Percentiles rank a stretch among this genome's conserved stretches.
These are phyloP conservation scores for Psilocybe mexicana DNA, from an alignment of 1,284 basidiomycete genomes.

Conservation along the genomic window DNA sequence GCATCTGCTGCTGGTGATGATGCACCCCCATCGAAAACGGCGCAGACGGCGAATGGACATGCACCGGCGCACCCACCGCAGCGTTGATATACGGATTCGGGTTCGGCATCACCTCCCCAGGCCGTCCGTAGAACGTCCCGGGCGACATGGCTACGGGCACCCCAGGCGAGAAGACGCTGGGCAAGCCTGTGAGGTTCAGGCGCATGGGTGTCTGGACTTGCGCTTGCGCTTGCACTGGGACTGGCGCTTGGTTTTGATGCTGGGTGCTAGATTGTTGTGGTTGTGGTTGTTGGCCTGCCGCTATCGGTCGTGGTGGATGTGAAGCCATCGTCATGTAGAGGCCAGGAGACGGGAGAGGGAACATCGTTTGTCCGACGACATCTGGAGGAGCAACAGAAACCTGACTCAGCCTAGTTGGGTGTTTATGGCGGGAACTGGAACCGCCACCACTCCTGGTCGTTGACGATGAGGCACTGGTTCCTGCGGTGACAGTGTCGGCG, in stretches of 20 bases:
- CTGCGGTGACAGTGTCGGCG: too few relatives aligned
- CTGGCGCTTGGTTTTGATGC: not conserved
- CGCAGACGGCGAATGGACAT: slow-evolving; percentile 25
- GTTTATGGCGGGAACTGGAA: not conserved
- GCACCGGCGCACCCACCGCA: slow-evolving; percentile 69
- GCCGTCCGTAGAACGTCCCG: slow-evolving; percentile 65
- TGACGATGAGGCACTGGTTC: too few relatives aligned
- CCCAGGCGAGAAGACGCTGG: slow-evolving; percentile 57
- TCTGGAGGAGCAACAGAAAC: not conserved
- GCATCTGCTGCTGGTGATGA: not conserved
- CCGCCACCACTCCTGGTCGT: too few relatives aligned
- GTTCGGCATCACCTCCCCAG: slow-evolving; percentile 38
- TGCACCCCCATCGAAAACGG: not conserved
- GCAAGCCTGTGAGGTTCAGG: slow-evolving; percentile 22
- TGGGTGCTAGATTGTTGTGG: not conserved
- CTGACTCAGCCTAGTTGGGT: not conserved
- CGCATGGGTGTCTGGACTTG: slow-evolving; percentile 14
- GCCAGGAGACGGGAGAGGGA: slow-evolving; percentile 11
- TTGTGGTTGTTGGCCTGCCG: not conserved
- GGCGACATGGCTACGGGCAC: slow-evolving; percentile 60
- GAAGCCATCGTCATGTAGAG: slow-evolving; percentile 5
- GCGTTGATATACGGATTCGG: slow-evolving; percentile 64
- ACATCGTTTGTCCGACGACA: not conserved
- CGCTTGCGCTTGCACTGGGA: not conserved
- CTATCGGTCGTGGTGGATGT: not conserved